phyloP scores from a whole-genome alignment of 2,329 filamentous ascomycete species.

The Diplodia sapinea region DNA sequence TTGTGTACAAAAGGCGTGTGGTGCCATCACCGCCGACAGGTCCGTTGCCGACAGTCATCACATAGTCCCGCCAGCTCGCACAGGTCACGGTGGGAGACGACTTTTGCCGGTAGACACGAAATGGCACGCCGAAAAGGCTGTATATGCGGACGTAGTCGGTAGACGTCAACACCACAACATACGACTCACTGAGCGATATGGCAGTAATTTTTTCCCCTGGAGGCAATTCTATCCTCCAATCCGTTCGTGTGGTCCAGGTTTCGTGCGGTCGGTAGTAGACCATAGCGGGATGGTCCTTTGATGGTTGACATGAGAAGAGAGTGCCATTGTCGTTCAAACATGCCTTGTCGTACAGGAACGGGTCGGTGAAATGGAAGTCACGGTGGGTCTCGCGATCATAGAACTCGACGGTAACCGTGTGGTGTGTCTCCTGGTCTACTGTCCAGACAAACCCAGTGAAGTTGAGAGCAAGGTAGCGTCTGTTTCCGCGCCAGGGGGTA shows the following conservation, averaged over 20 bases:
- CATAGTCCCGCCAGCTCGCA: conserved; percentile 91
- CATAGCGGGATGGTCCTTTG: conserved; percentile 67
- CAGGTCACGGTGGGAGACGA: conserved; percentile 89
- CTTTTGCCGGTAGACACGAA: conserved; percentile 89
- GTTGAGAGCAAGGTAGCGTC: conserved; percentile 92
- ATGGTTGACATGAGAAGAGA: conserved; percentile 80
- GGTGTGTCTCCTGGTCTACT: conserved; percentile 84
- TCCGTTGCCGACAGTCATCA: conserved; percentile 95
- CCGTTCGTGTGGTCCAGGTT: conserved; percentile 87
- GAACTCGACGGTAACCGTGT: conserved; percentile 96
- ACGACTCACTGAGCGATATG: conserved; percentile 89
- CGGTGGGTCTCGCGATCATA: conserved; percentile 92
- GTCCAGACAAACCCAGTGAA: conserved; percentile 96
- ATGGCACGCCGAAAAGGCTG: conserved; percentile 88
- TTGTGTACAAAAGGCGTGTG: conserved; percentile 82
- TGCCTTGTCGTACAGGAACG: conserved; percentile 93
- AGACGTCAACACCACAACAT: conserved; percentile 86
- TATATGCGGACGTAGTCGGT: conserved; percentile 90
- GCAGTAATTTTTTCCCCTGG: conserved; percentile 83
- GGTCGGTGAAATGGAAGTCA: conserved; percentile 97
- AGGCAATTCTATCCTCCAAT: conserved; percentile 90
- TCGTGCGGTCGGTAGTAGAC: conserved; percentile 98
- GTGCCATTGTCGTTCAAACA: conserved; percentile 85
- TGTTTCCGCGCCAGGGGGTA: conserved; percentile 93
- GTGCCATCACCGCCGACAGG: conserved; percentile 78